A percentile compares a stretch with the other conserved stretches of the same genome.
phyloP scores from a whole-genome alignment of 441 rosid genomes.

The Bocquillonia castaneifolia region DNA sequence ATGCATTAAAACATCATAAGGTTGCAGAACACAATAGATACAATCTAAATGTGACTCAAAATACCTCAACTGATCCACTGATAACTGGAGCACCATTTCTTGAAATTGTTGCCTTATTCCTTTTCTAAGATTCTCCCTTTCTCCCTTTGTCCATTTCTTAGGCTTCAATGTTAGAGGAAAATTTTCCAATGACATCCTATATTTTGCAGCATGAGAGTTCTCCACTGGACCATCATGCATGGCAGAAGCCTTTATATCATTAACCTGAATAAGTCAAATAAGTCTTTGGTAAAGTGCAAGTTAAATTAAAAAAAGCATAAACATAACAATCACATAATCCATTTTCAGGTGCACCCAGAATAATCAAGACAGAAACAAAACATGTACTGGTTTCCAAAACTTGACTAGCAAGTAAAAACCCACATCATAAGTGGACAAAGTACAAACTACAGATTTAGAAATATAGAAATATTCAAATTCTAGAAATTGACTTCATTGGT shows the following conservation, averaged over 20 bases:
- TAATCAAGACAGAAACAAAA: constrained; percentile 14
- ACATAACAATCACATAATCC: background rate
- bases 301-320: background rate
- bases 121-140: constrained; percentile 63
- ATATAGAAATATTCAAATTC: background rate
- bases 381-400: constrained; percentile 1
- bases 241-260: constrained; percentile 44
- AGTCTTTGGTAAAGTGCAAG: constrained; percentile 15
- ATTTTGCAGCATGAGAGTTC: constrained; percentile 58
- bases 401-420: background rate
- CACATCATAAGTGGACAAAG: background rate
- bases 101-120: constrained; percentile 80
- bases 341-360: constrained; percentile 1
- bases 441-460: background rate
- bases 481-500: background rate
- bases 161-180: constrained; percentile 47
- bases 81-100: constrained; percentile 51
- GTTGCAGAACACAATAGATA: background rate
- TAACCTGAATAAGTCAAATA: constrained; percentile 43
- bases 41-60: constrained; percentile 3
- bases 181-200: constrained; percentile 45
- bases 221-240: constrained; percentile 60
- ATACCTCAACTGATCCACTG: constrained; percentile 55
- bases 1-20: too few species aligned
- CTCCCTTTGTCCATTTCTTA: constrained; percentile 65